Evolutionary conservation across 257 asterid genomes (phyloP), one percentile per base, ranked within the genome.

Genomic region (Eustoma russellianum): DNA sequence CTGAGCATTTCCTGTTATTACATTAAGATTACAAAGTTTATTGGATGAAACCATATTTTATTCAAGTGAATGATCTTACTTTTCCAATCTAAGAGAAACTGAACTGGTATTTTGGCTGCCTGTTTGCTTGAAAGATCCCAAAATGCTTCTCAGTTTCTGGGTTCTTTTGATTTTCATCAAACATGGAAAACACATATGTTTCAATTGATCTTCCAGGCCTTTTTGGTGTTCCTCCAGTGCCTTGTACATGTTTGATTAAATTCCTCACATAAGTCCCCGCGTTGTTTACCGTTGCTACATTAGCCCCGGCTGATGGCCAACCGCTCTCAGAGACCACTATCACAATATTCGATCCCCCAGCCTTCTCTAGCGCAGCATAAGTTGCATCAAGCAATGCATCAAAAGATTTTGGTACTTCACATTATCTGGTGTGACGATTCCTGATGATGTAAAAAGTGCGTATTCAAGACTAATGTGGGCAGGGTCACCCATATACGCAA

Each of bases 171-270:
- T 82, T 79, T 59, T 82, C 87, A 13, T 79, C 87, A 58, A 76
- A 82, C 79, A 82, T 67, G 3, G 79, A 82, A 44, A 82, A 79
- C 47, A 82, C 19, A 66, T 79, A 77, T 9, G 87, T 79, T 50
- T 79, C 80, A 2, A 77, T 58, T 7, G 33, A 55, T 19, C 9
- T 56, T 33, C 62, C 76, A 5, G 63, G 68, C 66, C 50, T 67
- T 60, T 49, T 76, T 0, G 81, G 86, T 6, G 84, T 79, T 53
- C 70, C 63, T 8, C 15, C 12, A 9, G 64, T 70, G 9, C 59
- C 41, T 0, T 35, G 18, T 3, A 66, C 70, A 14, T 67, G 77
- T 0, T 34, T 7, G 50, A 72, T 53, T 52, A 79, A 50, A 41
- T 59, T 66, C 4, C 9, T 46, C 17, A 47, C 51, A 28, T 54